A percentile compares a stretch with the other conserved stretches of the same genome.
phyloP scores from a whole-genome alignment of 306 rosid genomes.

The Medicago lupulina region DNA sequence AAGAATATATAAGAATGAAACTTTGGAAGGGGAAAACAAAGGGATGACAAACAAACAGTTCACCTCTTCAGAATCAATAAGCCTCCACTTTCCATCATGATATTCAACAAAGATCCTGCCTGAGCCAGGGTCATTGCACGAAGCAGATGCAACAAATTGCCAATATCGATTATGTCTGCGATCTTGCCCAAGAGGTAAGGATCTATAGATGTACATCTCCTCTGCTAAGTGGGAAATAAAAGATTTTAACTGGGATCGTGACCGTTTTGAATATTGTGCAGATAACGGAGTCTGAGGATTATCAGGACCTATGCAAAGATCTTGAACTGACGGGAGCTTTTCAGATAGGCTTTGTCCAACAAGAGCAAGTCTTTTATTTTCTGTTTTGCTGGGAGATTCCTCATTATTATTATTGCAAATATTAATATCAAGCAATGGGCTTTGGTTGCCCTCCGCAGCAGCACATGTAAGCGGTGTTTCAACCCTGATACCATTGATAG shows the following conservation, averaged over 20 bases:
- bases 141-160: constrained; percentile 94
- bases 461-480: constrained; percentile 63
- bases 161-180: constrained; percentile 93
- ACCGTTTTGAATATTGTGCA: constrained; percentile 80
- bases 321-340: constrained; percentile 61
- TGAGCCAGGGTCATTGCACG: constrained; percentile 94
- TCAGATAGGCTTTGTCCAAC: constrained; percentile 59
- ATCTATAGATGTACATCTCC: constrained; percentile 90
- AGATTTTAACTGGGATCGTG: constrained; percentile 88
- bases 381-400: constrained; percentile 66
- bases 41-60: background rate
- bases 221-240: constrained; percentile 89
- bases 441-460: constrained; percentile 64
- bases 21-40: background rate
- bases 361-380: constrained; percentile 54
- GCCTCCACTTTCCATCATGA: constrained; percentile 87
- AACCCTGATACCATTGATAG: constrained; percentile 60
- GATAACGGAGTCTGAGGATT: constrained; percentile 59
- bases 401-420: constrained; percentile 46
- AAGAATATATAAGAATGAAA: background rate
- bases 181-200: constrained; percentile 97
- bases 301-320: constrained; percentile 66
- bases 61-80: constrained; percentile 96
- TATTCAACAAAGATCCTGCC: constrained; percentile 91
- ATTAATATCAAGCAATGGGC: constrained; percentile 73